Percentiles rank a stretch among this genome's conserved stretches.
These are phyloP conservation scores for Penicillium waksmanii DNA, from an alignment of 495 filamentous ascomycete species.

Conservation along the genomic window DNA sequence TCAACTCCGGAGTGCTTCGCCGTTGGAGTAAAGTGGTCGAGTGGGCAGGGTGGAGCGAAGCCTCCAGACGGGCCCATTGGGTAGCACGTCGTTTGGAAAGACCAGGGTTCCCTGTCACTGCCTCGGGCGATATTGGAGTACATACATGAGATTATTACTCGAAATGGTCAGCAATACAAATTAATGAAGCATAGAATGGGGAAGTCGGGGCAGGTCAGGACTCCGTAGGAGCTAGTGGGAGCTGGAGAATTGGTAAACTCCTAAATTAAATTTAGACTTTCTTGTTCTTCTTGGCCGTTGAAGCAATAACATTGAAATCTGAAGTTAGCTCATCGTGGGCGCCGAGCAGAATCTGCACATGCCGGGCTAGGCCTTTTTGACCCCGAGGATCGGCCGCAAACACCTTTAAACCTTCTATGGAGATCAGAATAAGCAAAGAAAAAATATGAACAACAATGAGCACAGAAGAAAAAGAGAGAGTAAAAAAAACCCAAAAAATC, in stretches of 20 bases:
- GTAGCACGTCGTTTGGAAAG: conserved; percentile 6
- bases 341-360: conserved; percentile 24
- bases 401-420: too few relatives aligned
- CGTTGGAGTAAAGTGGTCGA: conserved; percentile 23
- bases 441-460: neutral
- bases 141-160: neutral
- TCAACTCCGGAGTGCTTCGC: conserved; percentile 31
- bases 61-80: conserved; percentile 15
- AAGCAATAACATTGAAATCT: conserved; percentile 3
- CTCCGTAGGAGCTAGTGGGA: neutral
- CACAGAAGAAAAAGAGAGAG: neutral
- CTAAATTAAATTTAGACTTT: conserved; percentile 4
- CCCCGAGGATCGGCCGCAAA: too few relatives aligned
- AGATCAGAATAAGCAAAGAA: conserved; percentile 2
- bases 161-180: neutral
- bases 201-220: conserved; percentile 1
- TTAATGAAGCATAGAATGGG: neutral
- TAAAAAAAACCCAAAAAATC: neutral
- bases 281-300: conserved; percentile 4
- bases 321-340: conserved; percentile 1
- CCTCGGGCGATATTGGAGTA: neutral
- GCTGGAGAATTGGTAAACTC: conserved; percentile 3
- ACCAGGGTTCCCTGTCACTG: conserved; percentile 12
- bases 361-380: conserved; percentile 15
- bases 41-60: conserved; percentile 13